phyloP scores from a whole-genome alignment of 495 filamentous ascomycete genomes.

The Neurospora tetrasperma region DNA sequence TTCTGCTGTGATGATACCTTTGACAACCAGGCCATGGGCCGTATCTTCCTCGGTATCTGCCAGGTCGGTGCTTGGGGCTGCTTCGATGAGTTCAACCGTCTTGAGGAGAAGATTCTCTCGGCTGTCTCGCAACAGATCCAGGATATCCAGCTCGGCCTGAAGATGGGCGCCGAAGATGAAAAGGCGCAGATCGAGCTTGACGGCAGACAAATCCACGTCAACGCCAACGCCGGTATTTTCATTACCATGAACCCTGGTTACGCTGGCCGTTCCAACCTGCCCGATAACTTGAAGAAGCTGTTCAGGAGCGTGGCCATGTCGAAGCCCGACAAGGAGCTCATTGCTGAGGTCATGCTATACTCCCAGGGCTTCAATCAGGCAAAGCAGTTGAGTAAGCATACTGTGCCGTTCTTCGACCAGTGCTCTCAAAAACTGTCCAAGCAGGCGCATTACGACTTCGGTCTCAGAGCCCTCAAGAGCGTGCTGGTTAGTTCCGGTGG shows the following conservation, averaged over 20 bases:
- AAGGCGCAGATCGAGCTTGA: constrained; percentile 87
- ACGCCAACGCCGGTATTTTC: constrained; percentile 92
- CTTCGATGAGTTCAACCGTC: constrained; percentile 98
- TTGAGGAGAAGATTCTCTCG: constrained; percentile 93
- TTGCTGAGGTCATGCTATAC: constrained; percentile 98
- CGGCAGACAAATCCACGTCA: constrained; percentile 76
- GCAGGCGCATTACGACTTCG: constrained; percentile 98
- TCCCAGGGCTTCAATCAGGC: constrained; percentile 97
- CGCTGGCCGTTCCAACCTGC: constrained; percentile 92
- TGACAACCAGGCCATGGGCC: constrained; percentile 98
- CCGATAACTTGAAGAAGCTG: constrained; percentile 97
- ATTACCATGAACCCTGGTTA: constrained; percentile 99
- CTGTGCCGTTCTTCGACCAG: constrained; percentile 94
- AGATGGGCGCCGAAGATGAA: constrained; percentile 63
- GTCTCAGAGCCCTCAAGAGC: constrained; percentile 93
- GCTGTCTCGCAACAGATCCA: constrained; percentile 98
- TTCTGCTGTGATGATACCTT: constrained; percentile 99
- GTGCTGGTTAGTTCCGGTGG: constrained; percentile 95
- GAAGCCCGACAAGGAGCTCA: constrained; percentile 98
- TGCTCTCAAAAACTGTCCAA: constrained; percentile 75
- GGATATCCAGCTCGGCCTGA: constrained; percentile 93
- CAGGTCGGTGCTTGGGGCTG: constrained; percentile 99
- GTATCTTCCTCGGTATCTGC: constrained; percentile 98
- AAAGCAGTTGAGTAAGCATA: constrained; percentile 83
- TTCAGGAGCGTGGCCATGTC: constrained; percentile 99